Conservation (phyloP, 768 basidiomycete species). For the Collybia mongolica region DNA sequence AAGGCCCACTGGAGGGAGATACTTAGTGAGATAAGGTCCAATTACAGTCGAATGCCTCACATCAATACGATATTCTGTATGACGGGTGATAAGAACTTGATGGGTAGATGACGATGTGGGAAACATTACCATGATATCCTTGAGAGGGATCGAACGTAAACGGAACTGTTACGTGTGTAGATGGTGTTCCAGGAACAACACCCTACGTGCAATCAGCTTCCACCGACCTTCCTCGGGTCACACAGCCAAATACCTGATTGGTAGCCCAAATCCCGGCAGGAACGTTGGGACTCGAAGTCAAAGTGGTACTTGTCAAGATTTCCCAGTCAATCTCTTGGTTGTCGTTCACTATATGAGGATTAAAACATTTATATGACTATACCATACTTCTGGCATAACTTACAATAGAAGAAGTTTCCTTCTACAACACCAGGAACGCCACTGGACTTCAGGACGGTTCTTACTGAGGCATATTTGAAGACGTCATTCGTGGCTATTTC, state of each 20-base stretch:
- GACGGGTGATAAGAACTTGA: background rate
- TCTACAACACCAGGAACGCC: slow-evolving; percentile 29
- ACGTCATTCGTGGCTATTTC: slow-evolving; percentile 26
- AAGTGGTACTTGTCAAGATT: slow-evolving; percentile 32
- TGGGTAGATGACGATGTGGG: background rate
- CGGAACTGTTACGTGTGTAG: slow-evolving; percentile 20
- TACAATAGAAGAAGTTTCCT: slow-evolving; percentile 36
- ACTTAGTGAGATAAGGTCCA: background rate
- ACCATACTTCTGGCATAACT: slow-evolving; percentile 3
- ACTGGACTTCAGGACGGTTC: slow-evolving; percentile 33
- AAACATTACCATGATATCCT: slow-evolving; percentile 29
- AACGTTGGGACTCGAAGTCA: slow-evolving; percentile 21
- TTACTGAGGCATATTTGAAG: slow-evolving; percentile 32
- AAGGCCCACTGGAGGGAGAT: slow-evolving; percentile 24
- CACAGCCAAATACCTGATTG: slow-evolving; percentile 22
- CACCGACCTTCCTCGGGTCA: background rate
- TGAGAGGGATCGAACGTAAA: slow-evolving; percentile 31
- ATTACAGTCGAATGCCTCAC: slow-evolving; percentile 13
- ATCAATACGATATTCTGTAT: slow-evolving; percentile 33
- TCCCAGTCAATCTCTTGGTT: slow-evolving; percentile 33
- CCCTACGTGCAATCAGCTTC: slow-evolving; percentile 12
- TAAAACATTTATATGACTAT: background rate
- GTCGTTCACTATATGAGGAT: slow-evolving; percentile 20
- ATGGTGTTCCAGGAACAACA: slow-evolving; percentile 13
- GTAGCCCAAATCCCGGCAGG: slow-evolving; percentile 36